phyloP scores from a whole-genome alignment of 2,329 filamentous ascomycete species.

The Trichoderma harzianum region DNA sequence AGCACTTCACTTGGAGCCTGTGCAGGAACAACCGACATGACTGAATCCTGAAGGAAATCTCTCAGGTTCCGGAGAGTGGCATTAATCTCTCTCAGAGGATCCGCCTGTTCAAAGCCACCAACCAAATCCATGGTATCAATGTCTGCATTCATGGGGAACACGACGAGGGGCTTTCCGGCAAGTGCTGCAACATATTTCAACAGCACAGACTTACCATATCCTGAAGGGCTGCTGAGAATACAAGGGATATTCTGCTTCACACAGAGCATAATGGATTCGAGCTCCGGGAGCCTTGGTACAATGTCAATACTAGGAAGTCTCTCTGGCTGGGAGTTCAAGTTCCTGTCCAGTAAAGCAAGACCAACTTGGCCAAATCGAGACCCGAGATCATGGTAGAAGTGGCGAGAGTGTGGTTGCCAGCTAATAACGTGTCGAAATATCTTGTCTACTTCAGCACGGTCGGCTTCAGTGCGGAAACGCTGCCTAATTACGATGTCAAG shows the following conservation, averaged over 20 bases:
- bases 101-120: conserved; percentile 92
- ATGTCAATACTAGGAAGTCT: conserved; percentile 49
- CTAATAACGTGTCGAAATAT: conserved; percentile 67
- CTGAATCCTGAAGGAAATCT: conserved; percentile 48
- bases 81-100: conserved; percentile 70
- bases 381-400: conserved; percentile 70
- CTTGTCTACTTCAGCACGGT: conserved; percentile 61
- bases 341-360: conserved; percentile 64
- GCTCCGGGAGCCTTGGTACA: conserved; percentile 60
- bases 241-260: conserved; percentile 84
- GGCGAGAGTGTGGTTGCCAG: conserved; percentile 49
- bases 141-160: conserved; percentile 89
- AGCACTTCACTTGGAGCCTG: conserved; percentile 46
- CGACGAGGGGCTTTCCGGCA: conserved; percentile 71
- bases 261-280: conserved; percentile 86
- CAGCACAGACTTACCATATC: conserved; percentile 80
- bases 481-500: conserved; percentile 80
- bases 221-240: conserved; percentile 81
- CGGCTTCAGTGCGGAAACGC: conserved; percentile 72
- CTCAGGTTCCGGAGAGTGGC: conserved; percentile 49
- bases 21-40: conserved; percentile 47
- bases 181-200: conserved; percentile 77
- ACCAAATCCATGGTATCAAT: conserved; percentile 97
- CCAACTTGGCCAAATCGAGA: conserved; percentile 72
- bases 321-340: conserved; percentile 51